Percentiles rank a stretch among this genome's conserved stretches.
phyloP scores from a whole-genome alignment of 495 filamentous ascomycete genomes.

The Beverwykella pulmonaria region DNA sequence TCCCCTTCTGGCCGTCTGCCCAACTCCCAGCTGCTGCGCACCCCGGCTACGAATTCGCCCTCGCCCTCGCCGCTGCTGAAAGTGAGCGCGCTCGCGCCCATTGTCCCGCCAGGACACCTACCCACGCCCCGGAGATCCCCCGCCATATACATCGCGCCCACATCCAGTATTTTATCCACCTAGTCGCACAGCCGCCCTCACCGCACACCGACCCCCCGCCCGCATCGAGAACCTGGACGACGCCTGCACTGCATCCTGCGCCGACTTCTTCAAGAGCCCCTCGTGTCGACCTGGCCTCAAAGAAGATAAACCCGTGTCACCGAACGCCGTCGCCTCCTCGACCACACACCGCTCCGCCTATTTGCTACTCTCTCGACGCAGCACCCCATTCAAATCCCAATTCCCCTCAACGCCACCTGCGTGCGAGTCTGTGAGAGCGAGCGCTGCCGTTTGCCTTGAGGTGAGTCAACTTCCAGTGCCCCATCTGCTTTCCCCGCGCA shows the following conservation, averaged over 20 bases:
- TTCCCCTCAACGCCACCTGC: neutral
- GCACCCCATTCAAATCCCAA: slow-evolving; percentile 1
- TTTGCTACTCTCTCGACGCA: slow-evolving; percentile 32
- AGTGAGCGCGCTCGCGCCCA: neutral
- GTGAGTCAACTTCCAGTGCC: slow-evolving; percentile 30
- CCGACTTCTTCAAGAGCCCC: neutral
- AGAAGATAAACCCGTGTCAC: slow-evolving; percentile 33
- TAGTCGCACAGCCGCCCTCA: slow-evolving; percentile 25
- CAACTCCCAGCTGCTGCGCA: neutral
- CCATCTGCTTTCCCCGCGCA: slow-evolving; percentile 19
- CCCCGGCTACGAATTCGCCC: neutral
- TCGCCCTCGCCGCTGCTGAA: neutral
- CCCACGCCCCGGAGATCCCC: slow-evolving; percentile 26
- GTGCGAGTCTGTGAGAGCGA: slow-evolving; percentile 3
- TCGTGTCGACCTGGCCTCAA: slow-evolving; percentile 24
- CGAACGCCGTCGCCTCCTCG: slow-evolving; percentile 8
- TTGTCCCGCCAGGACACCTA: slow-evolving; percentile 2
- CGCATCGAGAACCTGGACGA: slow-evolving; percentile 6
- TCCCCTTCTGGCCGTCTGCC: slow-evolving; percentile 1
- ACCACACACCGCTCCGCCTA: neutral
- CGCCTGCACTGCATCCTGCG: slow-evolving; percentile 3
- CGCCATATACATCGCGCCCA: slow-evolving; percentile 22
- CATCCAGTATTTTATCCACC: slow-evolving; percentile 20
- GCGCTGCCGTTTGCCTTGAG: slow-evolving; percentile 13
- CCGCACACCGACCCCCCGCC: neutral